phyloP scores from a whole-genome alignment of 345 rosid genomes.

The Gossypium rotundifolium region DNA sequence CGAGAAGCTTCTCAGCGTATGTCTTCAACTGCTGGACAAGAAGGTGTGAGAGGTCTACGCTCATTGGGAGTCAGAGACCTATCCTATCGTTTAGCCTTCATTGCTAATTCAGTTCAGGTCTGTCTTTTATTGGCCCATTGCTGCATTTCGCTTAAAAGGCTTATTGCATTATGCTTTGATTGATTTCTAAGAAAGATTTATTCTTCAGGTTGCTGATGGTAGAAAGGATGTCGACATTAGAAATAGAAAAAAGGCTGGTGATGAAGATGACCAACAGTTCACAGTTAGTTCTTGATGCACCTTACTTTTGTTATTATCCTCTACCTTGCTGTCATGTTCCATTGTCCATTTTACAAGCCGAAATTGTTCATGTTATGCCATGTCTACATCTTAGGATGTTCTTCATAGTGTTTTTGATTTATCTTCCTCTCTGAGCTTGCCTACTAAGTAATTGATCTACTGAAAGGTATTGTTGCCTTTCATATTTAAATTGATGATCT shows the following conservation, averaged over 20 bases:
- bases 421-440: background rate
- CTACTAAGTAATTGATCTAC: background rate
- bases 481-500: conserved; percentile 2
- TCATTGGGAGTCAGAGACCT: conserved; percentile 93
- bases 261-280: conserved; percentile 81
- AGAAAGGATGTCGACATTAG: conserved; percentile 74
- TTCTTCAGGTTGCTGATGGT: conserved; percentile 68
- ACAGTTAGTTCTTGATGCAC: conserved; percentile 35
- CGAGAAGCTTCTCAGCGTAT: conserved; percentile 68
- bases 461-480: background rate
- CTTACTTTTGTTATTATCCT: background rate
- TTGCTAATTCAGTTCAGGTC: conserved; percentile 96
- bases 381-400: background rate
- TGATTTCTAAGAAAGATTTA: conserved; percentile 8
- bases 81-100: conserved; percentile 85
- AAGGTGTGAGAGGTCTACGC: conserved; percentile 82
- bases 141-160: background rate
- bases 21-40: conserved; percentile 51
- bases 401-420: background rate
- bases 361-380: background rate
- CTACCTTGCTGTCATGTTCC: background rate
- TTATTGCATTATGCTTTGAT: background rate
- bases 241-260: conserved; percentile 77
- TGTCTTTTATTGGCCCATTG: conserved; percentile 13
- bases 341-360: background rate